These are phyloP conservation scores for Russula earlei DNA, from an alignment of 768 basidiomycete species.

Conservation along the genomic window DNA sequence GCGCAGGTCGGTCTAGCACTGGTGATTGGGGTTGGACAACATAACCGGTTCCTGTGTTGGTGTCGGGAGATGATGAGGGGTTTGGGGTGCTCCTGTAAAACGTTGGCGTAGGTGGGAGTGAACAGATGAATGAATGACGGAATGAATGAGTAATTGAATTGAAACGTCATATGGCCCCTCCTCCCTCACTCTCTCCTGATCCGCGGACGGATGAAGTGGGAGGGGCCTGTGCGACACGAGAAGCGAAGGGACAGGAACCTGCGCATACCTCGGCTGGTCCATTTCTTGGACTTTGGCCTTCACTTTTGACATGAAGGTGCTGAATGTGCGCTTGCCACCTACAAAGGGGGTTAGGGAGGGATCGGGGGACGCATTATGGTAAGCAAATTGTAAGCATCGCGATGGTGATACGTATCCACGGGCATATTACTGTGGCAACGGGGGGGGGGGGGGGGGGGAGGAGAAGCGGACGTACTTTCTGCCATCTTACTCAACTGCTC, in stretches of 20 bases:
- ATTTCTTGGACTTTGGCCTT: conserved; percentile 79
- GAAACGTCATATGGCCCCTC: no score
- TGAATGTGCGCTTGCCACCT: conserved; percentile 69
- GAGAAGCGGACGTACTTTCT: conserved; percentile 51
- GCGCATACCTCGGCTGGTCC: conserved; percentile 42
- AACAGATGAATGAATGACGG: not conserved
- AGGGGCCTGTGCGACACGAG: no score
- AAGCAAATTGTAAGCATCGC: no score
- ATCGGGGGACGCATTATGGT: not conserved
- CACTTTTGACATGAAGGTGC: conserved; percentile 60
- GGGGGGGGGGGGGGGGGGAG: no score
- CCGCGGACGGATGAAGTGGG: not conserved
- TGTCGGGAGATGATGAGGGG: not conserved
- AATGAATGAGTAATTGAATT: not conserved
- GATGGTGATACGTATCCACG: no score
- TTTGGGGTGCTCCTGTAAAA: conserved; percentile 6
- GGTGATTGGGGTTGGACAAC: not conserved
- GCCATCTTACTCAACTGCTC: conserved; percentile 70
- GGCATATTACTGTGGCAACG: no score
- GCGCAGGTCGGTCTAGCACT: conserved; percentile 15
- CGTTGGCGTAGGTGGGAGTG: not conserved
- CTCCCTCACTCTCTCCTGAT: not conserved
- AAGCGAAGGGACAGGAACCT: not conserved
- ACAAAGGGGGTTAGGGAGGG: not conserved
- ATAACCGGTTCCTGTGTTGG: not conserved